phyloP scores from a whole-genome alignment of 805 yeast genomes.

The Yarrowia porcina region DNA sequence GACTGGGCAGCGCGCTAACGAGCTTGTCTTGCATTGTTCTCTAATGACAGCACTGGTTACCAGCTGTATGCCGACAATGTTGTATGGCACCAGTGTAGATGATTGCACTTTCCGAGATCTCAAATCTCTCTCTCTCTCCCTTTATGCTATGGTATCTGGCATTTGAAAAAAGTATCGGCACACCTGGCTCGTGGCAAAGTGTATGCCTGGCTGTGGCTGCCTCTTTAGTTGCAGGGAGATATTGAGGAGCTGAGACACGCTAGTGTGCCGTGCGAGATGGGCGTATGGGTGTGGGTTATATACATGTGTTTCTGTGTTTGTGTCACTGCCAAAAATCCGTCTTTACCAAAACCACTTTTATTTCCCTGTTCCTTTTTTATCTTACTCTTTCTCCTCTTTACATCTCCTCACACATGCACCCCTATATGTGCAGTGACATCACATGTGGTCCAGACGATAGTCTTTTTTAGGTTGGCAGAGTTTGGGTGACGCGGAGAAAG shows the following conservation, averaged over 20 bases:
- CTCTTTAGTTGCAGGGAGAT: background rate
- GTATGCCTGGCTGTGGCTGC: background rate
- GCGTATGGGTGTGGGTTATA: no score
- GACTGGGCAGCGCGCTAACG: no score
- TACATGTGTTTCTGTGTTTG: background rate
- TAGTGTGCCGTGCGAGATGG: background rate
- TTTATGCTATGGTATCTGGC: background rate
- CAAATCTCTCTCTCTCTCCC: no score
- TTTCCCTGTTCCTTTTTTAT: background rate
- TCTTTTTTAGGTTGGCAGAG: background rate
- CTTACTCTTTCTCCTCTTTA: background rate
- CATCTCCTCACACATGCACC: background rate
- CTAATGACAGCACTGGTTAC: no score
- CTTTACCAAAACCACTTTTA: background rate
- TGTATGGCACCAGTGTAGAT: no score
- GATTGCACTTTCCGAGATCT: no score
- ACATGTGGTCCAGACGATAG: background rate
- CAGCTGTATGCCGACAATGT: no score
- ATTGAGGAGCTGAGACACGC: background rate
- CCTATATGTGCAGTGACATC: conserved; percentile 21
- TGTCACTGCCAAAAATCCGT: background rate
- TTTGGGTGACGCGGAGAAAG: conserved; percentile 24
- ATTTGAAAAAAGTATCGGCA: background rate
- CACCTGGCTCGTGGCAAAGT: background rate
- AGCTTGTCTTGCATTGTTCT: no score